phyloP scores from a whole-genome alignment of 1,284 basidiomycete genomes.

The Stygiomarasmius scandens region DNA sequence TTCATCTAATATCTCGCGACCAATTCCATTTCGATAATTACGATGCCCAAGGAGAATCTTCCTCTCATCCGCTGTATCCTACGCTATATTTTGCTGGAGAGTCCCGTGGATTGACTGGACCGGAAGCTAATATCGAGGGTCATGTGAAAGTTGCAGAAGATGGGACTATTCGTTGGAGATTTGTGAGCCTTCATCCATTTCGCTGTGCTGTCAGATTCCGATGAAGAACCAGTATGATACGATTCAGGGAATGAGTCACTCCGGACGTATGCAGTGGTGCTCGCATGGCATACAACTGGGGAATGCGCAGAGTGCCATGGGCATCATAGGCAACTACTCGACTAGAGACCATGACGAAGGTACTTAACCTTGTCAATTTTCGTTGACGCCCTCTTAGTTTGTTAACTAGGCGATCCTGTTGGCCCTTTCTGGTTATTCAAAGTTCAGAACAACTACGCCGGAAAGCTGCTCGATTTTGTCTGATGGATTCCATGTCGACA shows the following conservation, averaged over 20 bases:
- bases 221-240: conserved; percentile 7
- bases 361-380: conserved; percentile 23
- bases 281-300: conserved; percentile 70
- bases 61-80: conserved; percentile 35
- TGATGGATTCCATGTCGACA: neutral
- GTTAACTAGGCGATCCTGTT: conserved; percentile 54
- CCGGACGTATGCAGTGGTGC: conserved; percentile 56
- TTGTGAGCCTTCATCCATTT: conserved; percentile 46
- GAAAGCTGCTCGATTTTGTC: conserved; percentile 34
- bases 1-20: conserved; percentile 36
- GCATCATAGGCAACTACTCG: conserved; percentile 68
- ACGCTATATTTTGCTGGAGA: conserved; percentile 57
- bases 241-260: conserved; percentile 51
- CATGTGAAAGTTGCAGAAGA: conserved; percentile 56
- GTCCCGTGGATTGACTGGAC: conserved; percentile 46
- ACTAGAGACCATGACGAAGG: conserved; percentile 61
- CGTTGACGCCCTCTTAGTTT: neutral
- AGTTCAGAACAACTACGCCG: conserved; percentile 37
- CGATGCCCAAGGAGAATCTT: neutral
- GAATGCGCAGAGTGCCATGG: conserved; percentile 60
- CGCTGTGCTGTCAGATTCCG: neutral
- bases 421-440: conserved; percentile 72
- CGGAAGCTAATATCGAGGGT: conserved; percentile 54
- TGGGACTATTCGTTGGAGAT: conserved; percentile 61
- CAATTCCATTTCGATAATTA: conserved; percentile 1